These are phyloP conservation scores for Emmonsiellopsis sp. DNA, from an alignment of 2,329 filamentous ascomycete species.

Conservation along the genomic window DNA sequence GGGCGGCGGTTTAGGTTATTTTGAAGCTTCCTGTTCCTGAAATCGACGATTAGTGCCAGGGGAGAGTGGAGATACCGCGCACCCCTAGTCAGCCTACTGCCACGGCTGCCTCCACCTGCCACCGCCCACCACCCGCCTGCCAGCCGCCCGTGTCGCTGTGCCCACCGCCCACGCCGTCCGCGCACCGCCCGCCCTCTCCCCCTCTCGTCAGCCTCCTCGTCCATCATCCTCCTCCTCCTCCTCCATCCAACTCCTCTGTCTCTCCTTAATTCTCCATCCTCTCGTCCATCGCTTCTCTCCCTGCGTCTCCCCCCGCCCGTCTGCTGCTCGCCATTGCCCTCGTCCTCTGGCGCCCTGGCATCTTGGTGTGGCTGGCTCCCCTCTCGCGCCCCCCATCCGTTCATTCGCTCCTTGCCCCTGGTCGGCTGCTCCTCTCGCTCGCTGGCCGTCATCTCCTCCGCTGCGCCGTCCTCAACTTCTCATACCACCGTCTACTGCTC, in stretches of 20 bases:
- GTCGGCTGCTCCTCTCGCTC: too few species aligned
- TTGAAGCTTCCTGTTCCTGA: too few species aligned
- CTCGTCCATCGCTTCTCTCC: conserved; percentile 5
- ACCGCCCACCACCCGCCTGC: background rate
- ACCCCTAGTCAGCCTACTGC: too few species aligned
- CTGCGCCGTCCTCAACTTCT: too few species aligned
- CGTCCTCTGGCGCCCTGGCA: background rate
- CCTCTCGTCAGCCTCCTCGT: background rate
- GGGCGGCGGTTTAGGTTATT: too few species aligned
- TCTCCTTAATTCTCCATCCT: conserved; percentile 8
- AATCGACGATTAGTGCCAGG: too few species aligned
- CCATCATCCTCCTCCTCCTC: background rate
- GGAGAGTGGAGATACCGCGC: too few species aligned
- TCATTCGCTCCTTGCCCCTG: background rate
- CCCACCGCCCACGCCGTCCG: too few species aligned
- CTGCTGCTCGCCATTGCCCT: conserved; percentile 6
- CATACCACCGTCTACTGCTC: too few species aligned
- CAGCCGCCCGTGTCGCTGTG: background rate
- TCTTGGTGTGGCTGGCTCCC: background rate
- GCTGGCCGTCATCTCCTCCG: too few species aligned
- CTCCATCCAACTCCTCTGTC: conserved; percentile 7
- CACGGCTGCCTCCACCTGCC: background rate
- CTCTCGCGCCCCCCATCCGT: conserved; percentile 4
- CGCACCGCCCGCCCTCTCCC: background rate
- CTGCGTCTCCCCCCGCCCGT: conserved; percentile 5